These are phyloP conservation scores for Penicillium sp. DNA, from an alignment of 2,329 filamentous ascomycete genomes.

Conservation along the genomic window DNA sequence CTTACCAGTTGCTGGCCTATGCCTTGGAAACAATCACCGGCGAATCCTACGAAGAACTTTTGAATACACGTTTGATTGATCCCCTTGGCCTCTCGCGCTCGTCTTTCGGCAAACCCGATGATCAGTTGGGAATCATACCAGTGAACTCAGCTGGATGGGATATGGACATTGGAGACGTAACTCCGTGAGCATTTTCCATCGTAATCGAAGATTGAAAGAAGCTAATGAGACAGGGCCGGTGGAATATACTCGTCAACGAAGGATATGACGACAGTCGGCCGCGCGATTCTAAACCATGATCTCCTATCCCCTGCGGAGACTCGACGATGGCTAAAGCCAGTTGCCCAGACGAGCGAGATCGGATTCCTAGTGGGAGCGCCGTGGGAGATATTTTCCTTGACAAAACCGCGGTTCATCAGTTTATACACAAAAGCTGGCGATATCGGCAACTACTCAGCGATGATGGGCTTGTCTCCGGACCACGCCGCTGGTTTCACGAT, in stretches of 20 bases:
- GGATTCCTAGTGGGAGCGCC: constrained; percentile 48
- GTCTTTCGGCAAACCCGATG: constrained; percentile 28
- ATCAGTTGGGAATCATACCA: constrained; percentile 42
- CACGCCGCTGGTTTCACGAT: constrained; percentile 32
- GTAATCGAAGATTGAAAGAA: neutral
- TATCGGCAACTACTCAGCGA: constrained; percentile 29
- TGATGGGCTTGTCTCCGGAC: constrained; percentile 32
- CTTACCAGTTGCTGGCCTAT: constrained; percentile 43
- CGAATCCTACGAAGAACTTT: constrained; percentile 38
- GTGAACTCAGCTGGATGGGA: constrained; percentile 36
- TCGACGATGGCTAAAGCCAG: constrained; percentile 53
- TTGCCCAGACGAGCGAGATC: constrained; percentile 43
- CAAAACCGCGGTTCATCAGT: constrained; percentile 24
- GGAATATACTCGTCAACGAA: constrained; percentile 52
- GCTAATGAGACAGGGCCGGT: constrained; percentile 35
- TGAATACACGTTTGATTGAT: constrained; percentile 43
- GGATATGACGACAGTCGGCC: constrained; percentile 52
- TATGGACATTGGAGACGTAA: constrained; percentile 45
- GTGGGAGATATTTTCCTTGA: constrained; percentile 47
- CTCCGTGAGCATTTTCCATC: constrained; percentile 39
- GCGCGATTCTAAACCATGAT: constrained; percentile 47
- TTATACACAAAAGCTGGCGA: constrained; percentile 35
- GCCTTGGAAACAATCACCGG: constrained; percentile 47
- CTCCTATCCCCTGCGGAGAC: constrained; percentile 44
- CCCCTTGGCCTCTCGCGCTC: constrained; percentile 47